These are phyloP conservation scores for Glycine tomentella DNA, from an alignment of 306 rosid genomes.

Conservation along the genomic window DNA sequence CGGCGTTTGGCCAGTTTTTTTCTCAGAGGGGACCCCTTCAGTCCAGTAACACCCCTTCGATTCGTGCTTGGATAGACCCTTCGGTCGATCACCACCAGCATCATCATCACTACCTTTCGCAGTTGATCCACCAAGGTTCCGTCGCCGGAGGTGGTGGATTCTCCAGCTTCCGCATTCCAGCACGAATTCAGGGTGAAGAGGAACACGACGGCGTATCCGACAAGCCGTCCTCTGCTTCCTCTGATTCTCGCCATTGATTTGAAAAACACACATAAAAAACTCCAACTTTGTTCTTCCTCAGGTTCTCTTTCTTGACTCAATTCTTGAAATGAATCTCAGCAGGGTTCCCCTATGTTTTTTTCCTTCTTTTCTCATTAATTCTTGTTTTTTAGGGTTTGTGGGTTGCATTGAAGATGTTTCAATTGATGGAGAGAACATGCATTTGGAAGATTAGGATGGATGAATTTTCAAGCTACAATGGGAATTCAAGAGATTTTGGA, in stretches of 20 bases:
- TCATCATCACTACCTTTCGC: conserved; percentile 51
- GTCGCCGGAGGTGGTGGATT: conserved; percentile 60
- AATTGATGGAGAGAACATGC: conserved; percentile 40
- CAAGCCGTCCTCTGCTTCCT: conserved; percentile 99
- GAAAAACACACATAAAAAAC: background rate
- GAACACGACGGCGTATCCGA: conserved; percentile 88
- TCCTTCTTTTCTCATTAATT: background rate
- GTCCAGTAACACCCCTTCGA: conserved; percentile 95
- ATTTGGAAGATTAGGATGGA: background rate
- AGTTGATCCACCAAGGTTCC: conserved; percentile 59
- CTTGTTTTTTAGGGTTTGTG: conserved; percentile 11
- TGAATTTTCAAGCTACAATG: conserved; percentile 14
- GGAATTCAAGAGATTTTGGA: conserved; percentile 46
- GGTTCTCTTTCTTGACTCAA: conserved; percentile 55
- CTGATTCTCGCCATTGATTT: conserved; percentile 93
- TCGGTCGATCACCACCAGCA: conserved; percentile 39
- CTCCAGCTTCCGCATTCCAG: conserved; percentile 66
- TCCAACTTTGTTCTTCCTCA: conserved; percentile 50
- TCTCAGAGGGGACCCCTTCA: conserved; percentile 99
- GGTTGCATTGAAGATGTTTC: conserved; percentile 24
- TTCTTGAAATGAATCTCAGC: conserved; percentile 23
- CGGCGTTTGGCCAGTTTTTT: conserved; percentile 65
- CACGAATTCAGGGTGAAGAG: conserved; percentile 97
- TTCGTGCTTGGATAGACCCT: conserved; percentile 92
- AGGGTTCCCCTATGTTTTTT: background rate